A percentile compares a stretch with the other conserved stretches of the same genome.
Evolutionary conservation across 2,329 filamentous ascomycete genomes (phyloP).

Genomic region (Coniochaeta pulveracea): DNA sequence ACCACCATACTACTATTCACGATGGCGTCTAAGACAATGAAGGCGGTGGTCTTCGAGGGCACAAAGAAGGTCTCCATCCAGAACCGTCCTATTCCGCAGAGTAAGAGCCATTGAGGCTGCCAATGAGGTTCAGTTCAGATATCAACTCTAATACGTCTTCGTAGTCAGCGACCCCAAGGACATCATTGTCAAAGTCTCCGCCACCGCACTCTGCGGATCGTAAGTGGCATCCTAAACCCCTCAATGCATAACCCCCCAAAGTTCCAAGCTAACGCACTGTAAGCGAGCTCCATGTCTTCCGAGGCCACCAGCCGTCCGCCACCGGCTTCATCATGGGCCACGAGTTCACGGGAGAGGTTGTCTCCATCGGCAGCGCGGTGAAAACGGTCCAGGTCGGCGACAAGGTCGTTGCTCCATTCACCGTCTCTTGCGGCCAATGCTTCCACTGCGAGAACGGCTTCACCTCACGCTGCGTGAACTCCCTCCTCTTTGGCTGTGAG

Average conservation of each 20-base stretch:
- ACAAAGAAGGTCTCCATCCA: conserved; percentile 65
- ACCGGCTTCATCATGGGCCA: conserved; percentile 65
- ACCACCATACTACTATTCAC: too few relatives aligned
- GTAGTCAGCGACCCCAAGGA: conserved; percentile 60
- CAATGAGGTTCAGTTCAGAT: neutral
- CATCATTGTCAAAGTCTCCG: conserved; percentile 71
- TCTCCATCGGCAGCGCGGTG: conserved; percentile 56
- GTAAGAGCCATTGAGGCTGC: conserved; percentile 22
- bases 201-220: conserved; percentile 82
- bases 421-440: conserved; percentile 64
- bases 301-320: conserved; percentile 62
- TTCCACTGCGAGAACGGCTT: conserved; percentile 75
- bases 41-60: conserved; percentile 79
- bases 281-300: conserved; percentile 78
- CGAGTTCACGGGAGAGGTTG: conserved; percentile 72
- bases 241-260: conserved; percentile 2
- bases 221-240: conserved; percentile 28
- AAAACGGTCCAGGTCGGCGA: conserved; percentile 63
- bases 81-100: conserved; percentile 65
- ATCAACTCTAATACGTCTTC: neutral
- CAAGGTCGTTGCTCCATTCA: conserved; percentile 74
- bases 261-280: neutral
- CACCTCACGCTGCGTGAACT: conserved; percentile 66
- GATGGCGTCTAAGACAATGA: conserved; percentile 51
- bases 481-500: conserved; percentile 57